Percentiles rank a stretch among this genome's conserved stretches.
These are phyloP conservation scores for Gossypium mustelinum DNA, from an alignment of 345 rosid species.

Conservation along the genomic window DNA sequence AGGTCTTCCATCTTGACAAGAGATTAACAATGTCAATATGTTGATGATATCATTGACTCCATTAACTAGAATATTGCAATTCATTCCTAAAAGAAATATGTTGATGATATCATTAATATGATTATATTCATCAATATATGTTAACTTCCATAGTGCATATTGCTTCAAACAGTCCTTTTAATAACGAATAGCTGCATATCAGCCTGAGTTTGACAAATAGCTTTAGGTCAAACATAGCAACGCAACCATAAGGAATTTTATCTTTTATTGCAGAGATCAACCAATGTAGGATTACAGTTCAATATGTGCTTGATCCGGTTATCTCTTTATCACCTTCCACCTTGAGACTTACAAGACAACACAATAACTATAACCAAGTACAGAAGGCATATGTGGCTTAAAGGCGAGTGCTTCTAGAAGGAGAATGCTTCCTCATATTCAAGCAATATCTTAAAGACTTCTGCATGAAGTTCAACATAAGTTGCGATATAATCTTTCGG, in stretches of 20 bases:
- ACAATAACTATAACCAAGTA: too few relatives aligned
- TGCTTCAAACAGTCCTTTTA: not conserved
- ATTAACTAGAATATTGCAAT: not conserved
- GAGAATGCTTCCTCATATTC: not conserved
- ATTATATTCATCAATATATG: not conserved
- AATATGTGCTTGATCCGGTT: not conserved
- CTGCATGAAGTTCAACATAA: not conserved
- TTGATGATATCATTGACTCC: not conserved
- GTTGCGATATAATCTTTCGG: not conserved
- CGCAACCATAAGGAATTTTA: not conserved
- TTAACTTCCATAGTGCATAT: not conserved
- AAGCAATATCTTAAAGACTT: not conserved
- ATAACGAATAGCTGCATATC: not conserved
- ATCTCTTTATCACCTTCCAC: not conserved
- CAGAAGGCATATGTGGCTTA: too few relatives aligned
- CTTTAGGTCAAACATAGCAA: not conserved
- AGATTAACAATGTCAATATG: not conserved
- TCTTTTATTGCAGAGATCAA: not conserved
- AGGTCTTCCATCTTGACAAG: conserved; percentile 5
- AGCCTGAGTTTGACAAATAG: not conserved
- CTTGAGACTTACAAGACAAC: too few relatives aligned
- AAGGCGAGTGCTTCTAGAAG: too few relatives aligned
- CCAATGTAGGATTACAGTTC: not conserved
- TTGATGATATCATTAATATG: not conserved
- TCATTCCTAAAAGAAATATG: not conserved